Evolutionary conservation across 2,329 filamentous ascomycete genomes (phyloP).

Genomic region (Colletotrichum limetticola): DNA sequence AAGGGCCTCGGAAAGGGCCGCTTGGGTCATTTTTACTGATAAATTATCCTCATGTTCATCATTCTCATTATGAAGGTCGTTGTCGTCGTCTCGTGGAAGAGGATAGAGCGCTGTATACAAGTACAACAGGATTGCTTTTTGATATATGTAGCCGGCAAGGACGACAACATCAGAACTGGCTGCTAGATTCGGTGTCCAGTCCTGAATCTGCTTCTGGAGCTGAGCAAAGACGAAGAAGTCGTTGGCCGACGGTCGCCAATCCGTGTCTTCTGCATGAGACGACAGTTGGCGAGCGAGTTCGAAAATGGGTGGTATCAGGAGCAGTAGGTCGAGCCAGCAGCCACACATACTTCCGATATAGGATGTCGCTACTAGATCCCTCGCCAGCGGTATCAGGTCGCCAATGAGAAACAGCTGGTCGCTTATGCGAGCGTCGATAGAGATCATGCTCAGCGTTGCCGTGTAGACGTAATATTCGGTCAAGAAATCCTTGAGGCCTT

Average conservation of each 20-base stretch:
- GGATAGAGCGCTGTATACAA: not conserved
- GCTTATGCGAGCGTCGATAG: not conserved
- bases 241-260: not conserved
- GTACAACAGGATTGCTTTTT: not conserved
- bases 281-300: not conserved
- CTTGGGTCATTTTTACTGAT: not conserved
- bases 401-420: not conserved
- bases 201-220: not conserved
- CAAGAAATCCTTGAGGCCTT: not conserved
- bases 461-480: not conserved
- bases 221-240: not conserved
- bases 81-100: not conserved
- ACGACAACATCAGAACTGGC: not conserved
- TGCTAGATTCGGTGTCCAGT: not conserved
- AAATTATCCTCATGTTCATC: not conserved
- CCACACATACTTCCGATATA: not conserved
- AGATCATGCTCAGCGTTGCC: not conserved
- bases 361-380: not conserved
- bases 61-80: too few relatives aligned
- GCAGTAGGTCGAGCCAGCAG: not conserved
- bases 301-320: not conserved
- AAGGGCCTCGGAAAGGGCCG: not conserved
- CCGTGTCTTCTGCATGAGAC: not conserved
- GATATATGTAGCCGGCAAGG: not conserved
- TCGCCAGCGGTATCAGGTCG: not conserved